phyloP scores from a whole-genome alignment of 352 stramenopile species.

The Aphanomyces cochlioides region DNA sequence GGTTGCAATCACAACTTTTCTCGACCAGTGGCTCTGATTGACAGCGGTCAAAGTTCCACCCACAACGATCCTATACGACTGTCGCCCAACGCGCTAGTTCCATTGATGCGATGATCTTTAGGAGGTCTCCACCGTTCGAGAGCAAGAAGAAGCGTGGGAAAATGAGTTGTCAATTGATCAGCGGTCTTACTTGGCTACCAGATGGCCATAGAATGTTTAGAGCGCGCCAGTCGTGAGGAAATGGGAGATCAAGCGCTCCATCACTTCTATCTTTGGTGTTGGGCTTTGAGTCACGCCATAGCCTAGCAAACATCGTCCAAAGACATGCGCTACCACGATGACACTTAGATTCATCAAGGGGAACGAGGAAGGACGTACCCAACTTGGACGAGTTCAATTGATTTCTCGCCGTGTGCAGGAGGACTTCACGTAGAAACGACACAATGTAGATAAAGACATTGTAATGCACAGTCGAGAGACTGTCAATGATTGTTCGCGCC shows the following conservation, averaged over 20 bases:
- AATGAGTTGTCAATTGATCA: no score
- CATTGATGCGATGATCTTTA: no score
- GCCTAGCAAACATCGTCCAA: slow-evolving; percentile 19
- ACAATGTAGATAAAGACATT: slow-evolving; percentile 98
- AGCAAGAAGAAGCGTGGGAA: no score
- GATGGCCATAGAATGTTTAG: neutral
- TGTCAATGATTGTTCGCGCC: slow-evolving; percentile 58
- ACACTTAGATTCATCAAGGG: neutral
- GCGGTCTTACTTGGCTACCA: no score
- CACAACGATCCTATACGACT: no score
- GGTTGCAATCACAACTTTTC: no score
- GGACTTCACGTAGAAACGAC: slow-evolving; percentile 93
- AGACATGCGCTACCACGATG: slow-evolving; percentile 10
- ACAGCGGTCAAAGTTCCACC: no score
- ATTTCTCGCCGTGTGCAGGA: slow-evolving; percentile 65
- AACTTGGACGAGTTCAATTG: slow-evolving; percentile 37
- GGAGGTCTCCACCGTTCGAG: no score
- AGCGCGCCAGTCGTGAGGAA: slow-evolving; percentile 19
- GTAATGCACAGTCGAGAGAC: slow-evolving; percentile 92
- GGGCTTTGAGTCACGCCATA: neutral
- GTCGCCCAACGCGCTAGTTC: no score
- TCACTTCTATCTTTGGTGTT: slow-evolving; percentile 16
- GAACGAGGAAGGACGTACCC: neutral
- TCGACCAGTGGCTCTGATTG: no score
- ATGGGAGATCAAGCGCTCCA: slow-evolving; percentile 12